These are phyloP conservation scores for Eucalyptus curtisii DNA, from an alignment of 345 rosid genomes.

Conservation along the genomic window DNA sequence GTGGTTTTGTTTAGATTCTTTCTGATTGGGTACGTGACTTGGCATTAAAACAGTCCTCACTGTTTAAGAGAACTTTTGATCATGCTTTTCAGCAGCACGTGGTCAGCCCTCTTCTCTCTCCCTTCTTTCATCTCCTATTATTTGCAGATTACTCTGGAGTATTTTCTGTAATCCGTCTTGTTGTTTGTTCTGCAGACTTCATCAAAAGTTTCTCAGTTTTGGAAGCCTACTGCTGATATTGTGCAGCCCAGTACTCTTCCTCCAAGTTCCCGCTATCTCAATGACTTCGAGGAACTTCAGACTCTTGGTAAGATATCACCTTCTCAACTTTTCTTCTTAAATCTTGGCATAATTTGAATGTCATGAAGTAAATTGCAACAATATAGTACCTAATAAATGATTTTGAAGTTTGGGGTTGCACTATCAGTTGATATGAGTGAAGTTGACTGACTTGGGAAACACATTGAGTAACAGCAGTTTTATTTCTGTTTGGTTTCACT, in stretches of 20 bases:
- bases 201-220: conserved; percentile 72
- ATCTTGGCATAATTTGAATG: neutral
- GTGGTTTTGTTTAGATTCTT: conserved; percentile 39
- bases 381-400: neutral
- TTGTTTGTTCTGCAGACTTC: conserved; percentile 34
- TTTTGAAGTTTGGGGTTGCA: neutral
- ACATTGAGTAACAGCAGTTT: neutral
- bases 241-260: conserved; percentile 34
- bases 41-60: conserved; percentile 58
- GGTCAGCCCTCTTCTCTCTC: conserved; percentile 26
- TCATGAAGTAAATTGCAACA: neutral
- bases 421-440: neutral
- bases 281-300: conserved; percentile 91
- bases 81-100: conserved; percentile 55
- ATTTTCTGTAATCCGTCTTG: neutral
- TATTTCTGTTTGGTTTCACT: neutral
- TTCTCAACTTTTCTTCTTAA: neutral
- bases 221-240: conserved; percentile 58
- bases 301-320: conserved; percentile 50
- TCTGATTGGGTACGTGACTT: conserved; percentile 56
- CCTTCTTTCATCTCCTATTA: neutral
- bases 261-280: conserved; percentile 82
- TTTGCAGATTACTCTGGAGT: neutral
- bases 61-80: conserved; percentile 56
- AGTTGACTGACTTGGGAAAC: neutral